These are phyloP conservation scores for Acacia confusa DNA, from an alignment of 306 rosid species.

Conservation along the genomic window DNA sequence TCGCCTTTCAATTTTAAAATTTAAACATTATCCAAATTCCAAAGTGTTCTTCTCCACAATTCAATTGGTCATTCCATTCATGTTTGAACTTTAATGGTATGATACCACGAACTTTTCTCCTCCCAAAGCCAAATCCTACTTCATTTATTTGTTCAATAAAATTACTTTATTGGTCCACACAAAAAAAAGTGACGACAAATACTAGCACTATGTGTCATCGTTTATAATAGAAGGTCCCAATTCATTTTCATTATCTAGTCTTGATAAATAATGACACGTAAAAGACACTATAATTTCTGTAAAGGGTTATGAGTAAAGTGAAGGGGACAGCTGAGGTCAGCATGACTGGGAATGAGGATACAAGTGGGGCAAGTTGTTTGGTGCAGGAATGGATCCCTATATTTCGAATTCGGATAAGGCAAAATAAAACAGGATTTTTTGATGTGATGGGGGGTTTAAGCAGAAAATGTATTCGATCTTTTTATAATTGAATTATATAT, in stretches of 20 bases:
- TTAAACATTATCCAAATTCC: not conserved
- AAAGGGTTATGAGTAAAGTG: too few relatives aligned
- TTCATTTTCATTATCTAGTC: not conserved
- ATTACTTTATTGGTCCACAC: too few relatives aligned
- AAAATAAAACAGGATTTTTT: not conserved
- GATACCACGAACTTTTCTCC: not conserved
- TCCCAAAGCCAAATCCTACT: not conserved
- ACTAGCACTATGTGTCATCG: too few relatives aligned
- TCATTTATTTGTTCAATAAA: not conserved
- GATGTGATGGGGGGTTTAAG: not conserved
- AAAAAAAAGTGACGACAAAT: too few relatives aligned
- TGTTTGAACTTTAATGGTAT: conserved; percentile 1
- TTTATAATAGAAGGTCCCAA: not conserved
- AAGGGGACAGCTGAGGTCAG: not conserved
- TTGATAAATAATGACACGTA: not conserved
- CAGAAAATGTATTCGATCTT: not conserved
- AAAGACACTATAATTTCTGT: too few relatives aligned
- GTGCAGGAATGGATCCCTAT: not conserved
- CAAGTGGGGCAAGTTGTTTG: not conserved
- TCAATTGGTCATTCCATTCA: not conserved
- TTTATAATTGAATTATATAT: not conserved
- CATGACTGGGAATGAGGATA: not conserved
- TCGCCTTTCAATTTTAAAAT: not conserved
- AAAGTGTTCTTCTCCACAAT: not conserved
- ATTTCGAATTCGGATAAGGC: not conserved